Evolutionary conservation across 495 filamentous ascomycete genomes (phyloP).

Genomic region (Trypethelium eluteriae): DNA sequence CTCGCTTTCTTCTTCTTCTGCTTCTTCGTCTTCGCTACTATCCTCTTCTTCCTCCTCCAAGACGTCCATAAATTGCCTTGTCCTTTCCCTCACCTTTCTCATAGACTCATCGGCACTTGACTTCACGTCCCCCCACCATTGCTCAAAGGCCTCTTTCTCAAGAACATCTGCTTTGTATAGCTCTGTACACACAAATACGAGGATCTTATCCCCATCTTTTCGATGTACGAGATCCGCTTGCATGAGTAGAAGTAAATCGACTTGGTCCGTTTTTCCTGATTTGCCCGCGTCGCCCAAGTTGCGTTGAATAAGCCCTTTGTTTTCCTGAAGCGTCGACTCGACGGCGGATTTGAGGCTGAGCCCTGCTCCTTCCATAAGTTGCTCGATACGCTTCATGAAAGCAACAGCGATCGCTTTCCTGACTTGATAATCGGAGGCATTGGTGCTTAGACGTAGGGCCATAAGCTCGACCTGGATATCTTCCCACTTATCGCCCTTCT

Average conservation of each 20-base stretch:
- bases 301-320: constrained; percentile 51
- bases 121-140: constrained; percentile 76
- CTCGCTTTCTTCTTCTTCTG: constrained; percentile 48
- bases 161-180: constrained; percentile 77
- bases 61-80: constrained; percentile 76
- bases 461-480: constrained; percentile 85
- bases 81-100: constrained; percentile 60
- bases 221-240: constrained; percentile 66
- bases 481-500: constrained; percentile 65
- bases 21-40: constrained; percentile 63
- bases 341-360: constrained; percentile 54
- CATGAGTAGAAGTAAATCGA: constrained; percentile 72
- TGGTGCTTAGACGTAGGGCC: constrained; percentile 75
- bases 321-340: constrained; percentile 48
- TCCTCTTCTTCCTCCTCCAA: constrained; percentile 76
- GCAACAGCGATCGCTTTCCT: constrained; percentile 77
- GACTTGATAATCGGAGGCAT: constrained; percentile 81
- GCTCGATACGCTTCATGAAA: constrained; percentile 71
- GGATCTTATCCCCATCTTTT: constrained; percentile 51
- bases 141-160: constrained; percentile 78
- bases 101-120: constrained; percentile 58
- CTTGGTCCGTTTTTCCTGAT: constrained; percentile 61
- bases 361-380: constrained; percentile 54
- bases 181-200: constrained; percentile 69
- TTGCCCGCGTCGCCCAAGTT: constrained; percentile 52